Conservation (phyloP, 2,329 filamentous ascomycete species). For the Rhynchosporium secalis region DNA sequence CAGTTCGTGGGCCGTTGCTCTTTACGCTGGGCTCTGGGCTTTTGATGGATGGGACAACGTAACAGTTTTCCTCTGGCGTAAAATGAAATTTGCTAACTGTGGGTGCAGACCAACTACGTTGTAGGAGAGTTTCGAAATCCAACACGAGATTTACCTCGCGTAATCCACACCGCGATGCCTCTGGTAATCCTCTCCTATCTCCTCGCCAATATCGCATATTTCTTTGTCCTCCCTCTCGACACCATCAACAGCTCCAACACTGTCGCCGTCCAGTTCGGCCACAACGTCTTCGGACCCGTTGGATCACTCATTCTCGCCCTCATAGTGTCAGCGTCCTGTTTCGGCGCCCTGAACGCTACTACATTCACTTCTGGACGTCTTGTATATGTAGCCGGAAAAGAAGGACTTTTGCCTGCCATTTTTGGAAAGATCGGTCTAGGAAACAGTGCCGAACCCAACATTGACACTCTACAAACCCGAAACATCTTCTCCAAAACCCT, state of each 20-base stretch:
- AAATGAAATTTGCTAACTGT: constrained; percentile 31
- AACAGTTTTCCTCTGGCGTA: constrained; percentile 44
- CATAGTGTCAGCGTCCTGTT: constrained; percentile 86
- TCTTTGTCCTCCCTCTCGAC: constrained; percentile 81
- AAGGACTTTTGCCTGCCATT: constrained; percentile 83
- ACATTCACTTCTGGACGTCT: constrained; percentile 91
- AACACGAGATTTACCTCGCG: constrained; percentile 81
- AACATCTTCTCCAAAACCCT: constrained; percentile 61
- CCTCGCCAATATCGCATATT: constrained; percentile 89
- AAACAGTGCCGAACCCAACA: constrained; percentile 41
- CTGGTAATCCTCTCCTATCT: constrained; percentile 89
- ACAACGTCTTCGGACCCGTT: constrained; percentile 80
- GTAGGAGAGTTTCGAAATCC: constrained; percentile 96
- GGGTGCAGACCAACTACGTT: constrained; percentile 84
- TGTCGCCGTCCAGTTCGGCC: constrained; percentile 91
- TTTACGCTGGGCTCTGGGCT: constrained; percentile 96
- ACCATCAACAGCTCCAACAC: constrained; percentile 88
- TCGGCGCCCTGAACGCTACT: constrained; percentile 90
- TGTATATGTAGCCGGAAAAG: constrained; percentile 91
- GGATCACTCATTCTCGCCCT: constrained; percentile 84
- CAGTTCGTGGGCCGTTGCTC: constrained; percentile 86
- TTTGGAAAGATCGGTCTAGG: constrained; percentile 82
- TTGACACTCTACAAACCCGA: constrained; percentile 50
- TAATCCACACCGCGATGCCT: constrained; percentile 96
- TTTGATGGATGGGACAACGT: constrained; percentile 99